Base-by-base conservation (phyloP, 441 rosid genomes). In the Capsella rubella region DNA sequence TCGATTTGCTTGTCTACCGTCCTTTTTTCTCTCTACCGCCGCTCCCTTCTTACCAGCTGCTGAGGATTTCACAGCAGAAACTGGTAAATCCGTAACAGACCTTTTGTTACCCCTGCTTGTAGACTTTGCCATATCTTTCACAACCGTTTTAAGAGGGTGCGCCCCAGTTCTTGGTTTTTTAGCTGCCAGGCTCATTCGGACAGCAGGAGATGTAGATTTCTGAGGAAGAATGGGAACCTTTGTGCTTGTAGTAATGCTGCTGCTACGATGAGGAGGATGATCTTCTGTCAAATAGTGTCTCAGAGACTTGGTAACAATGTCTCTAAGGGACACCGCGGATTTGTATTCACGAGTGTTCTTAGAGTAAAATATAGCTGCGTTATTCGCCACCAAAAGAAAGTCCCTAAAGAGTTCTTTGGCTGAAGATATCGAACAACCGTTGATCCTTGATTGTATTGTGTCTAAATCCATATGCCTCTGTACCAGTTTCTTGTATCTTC, bases 401-500 rank as follows among this genome's bases (percentile, higher is more conserved):
- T 94, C 90, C 47, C 90, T 82, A 75, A 80, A 91, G 11, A 94
- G 83, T 78, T 90, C 96, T 57, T 81, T 77, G 3, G 80, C 81
- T 37, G 97, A 87, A 10, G 79, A 63, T 67, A 86, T 77, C 42
- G 80, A 71, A n/a, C 72, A 61, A 64, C 76, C 76, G 2, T 78
- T 68, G 59, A 94, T 87, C 77, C 87, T 86, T 15, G 91, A 83
- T 73, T 85, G 86, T 70, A 91, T 76, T 25, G 89, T 87, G 72
- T 91, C 88, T 13, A 94, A 77, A 77, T 94, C 99, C 86, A 87
- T 80, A 80, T 89, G 96, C 67, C 79, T 87, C 47, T 81, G 40
- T 29, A 94, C 86, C 81, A 89, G 73, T 83, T 84, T 91, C 89
- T 89, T 90, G 84, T 92, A 92, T 74, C 95, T 87, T 76, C 94